These are phyloP conservation scores for Prunella vulgaris DNA, from an alignment of 257 asterid genomes.

Conservation along the genomic window DNA sequence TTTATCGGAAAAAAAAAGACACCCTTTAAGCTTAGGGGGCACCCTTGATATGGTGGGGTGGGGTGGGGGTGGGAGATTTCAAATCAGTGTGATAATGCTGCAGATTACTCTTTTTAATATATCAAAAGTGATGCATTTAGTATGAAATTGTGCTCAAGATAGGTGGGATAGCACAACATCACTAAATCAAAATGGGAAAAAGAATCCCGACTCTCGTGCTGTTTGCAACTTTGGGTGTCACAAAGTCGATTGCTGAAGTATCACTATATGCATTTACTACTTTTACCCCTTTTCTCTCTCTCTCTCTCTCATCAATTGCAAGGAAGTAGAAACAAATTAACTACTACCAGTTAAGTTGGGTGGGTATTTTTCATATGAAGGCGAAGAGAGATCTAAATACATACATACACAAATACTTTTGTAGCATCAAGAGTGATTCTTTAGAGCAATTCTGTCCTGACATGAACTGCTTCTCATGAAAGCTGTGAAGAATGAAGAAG, in stretches of 20 bases:
- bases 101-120: too few relatives aligned
- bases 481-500: conserved; percentile 49
- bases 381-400: conserved; percentile 1
- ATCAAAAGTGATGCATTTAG: background rate
- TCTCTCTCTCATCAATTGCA: conserved; percentile 23
- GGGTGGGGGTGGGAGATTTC: too few relatives aligned
- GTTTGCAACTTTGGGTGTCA: conserved; percentile 10
- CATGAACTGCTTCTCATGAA: conserved; percentile 37
- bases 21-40: too few relatives aligned
- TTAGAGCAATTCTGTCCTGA: conserved; percentile 44
- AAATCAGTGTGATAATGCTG: too few relatives aligned
- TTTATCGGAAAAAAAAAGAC: too few relatives aligned
- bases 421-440: conserved; percentile 28
- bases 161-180: background rate
- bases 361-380: conserved; percentile 20
- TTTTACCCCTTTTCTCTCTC: conserved; percentile 7
- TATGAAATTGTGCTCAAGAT: background rate
- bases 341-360: conserved; percentile 12
- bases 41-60: too few relatives aligned
- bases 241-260: conserved; percentile 9
- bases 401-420: background rate
- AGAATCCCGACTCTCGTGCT: conserved; percentile 21
- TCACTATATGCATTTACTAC: conserved; percentile 21
- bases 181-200: background rate
- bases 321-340: conserved; percentile 15